Evolutionary conservation across 805 yeast genomes (phyloP).

Genomic region (Ogataea ganodermae): DNA sequence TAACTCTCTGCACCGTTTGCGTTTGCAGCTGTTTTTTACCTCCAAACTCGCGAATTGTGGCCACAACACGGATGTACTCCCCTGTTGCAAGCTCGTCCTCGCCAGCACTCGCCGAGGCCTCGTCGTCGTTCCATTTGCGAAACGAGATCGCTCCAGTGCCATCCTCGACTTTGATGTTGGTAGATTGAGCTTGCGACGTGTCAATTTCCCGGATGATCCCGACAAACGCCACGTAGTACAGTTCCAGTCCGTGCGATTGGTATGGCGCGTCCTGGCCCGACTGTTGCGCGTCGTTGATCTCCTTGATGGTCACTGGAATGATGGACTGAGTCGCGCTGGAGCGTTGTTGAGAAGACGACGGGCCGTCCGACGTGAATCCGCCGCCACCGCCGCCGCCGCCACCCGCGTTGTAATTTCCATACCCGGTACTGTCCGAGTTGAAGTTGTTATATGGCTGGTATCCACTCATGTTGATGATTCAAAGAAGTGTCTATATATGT

Average conservation of each 20-base stretch:
- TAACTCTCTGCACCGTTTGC: conserved; percentile 56
- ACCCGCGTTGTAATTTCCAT: conserved; percentile 33
- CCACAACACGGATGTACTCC: conserved; percentile 61
- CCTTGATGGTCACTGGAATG: conserved; percentile 75
- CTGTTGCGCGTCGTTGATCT: conserved; percentile 62
- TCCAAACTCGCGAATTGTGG: conserved; percentile 58
- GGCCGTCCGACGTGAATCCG: conserved; percentile 33
- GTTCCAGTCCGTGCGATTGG: conserved; percentile 56
- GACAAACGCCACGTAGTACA: conserved; percentile 63
- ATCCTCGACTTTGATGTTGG: conserved; percentile 67
- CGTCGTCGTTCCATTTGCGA: conserved; percentile 62
- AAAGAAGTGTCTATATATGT: neutral
- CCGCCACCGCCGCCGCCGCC: conserved; percentile 23
- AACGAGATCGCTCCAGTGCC: conserved; percentile 72
- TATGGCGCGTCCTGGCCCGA: conserved; percentile 69
- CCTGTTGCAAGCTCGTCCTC: conserved; percentile 41
- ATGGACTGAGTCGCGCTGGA: conserved; percentile 37
- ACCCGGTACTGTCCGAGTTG: conserved; percentile 39
- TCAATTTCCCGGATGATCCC: conserved; percentile 69
- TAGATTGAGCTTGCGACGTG: conserved; percentile 56
- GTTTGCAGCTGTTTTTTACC: conserved; percentile 66
- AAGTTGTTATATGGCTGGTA: conserved; percentile 42
- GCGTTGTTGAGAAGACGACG: conserved; percentile 25
- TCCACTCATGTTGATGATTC: conserved; percentile 24
- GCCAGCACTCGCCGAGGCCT: conserved; percentile 13